Conservation (phyloP, 2,329 filamentous ascomycete species). For the Epicoccum nigrum region DNA sequence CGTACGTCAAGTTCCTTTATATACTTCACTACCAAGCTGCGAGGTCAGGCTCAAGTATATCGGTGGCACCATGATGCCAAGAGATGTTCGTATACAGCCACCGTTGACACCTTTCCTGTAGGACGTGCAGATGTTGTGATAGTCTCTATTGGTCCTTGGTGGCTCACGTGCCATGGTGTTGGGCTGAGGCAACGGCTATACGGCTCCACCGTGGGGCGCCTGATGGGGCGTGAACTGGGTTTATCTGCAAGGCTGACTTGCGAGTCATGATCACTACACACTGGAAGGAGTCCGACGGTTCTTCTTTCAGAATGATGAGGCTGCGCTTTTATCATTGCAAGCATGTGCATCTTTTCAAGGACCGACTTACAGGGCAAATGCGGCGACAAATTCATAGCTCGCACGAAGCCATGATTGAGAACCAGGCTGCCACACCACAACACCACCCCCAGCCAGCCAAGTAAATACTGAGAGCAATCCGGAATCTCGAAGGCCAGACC, state of each 20-base stretch:
- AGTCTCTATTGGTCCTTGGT: background rate
- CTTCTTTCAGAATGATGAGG: background rate
- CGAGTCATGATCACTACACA: conserved; percentile 2
- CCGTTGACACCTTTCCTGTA: background rate
- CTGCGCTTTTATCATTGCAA: background rate
- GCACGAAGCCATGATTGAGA: no score
- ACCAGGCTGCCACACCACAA: no score
- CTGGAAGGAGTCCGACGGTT: background rate
- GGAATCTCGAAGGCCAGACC: background rate
- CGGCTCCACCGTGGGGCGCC: conserved; percentile 5
- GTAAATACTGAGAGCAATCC: background rate
- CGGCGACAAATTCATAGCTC: no score
- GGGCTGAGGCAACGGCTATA: conserved; percentile 9
- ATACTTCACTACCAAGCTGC: background rate
- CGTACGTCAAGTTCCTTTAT: background rate
- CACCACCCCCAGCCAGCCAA: background rate
- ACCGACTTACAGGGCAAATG: no score
- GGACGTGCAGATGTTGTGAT: background rate
- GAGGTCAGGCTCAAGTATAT: background rate
- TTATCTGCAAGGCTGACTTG: conserved; percentile 3
- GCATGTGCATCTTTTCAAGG: background rate
- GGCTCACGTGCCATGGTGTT: conserved; percentile 2
- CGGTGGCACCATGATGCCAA: background rate
- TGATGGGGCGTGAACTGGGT: background rate
- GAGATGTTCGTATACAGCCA: background rate